Conservation (phyloP, 2,329 filamentous ascomycete species). For the Fusarium odoratissimum region DNA sequence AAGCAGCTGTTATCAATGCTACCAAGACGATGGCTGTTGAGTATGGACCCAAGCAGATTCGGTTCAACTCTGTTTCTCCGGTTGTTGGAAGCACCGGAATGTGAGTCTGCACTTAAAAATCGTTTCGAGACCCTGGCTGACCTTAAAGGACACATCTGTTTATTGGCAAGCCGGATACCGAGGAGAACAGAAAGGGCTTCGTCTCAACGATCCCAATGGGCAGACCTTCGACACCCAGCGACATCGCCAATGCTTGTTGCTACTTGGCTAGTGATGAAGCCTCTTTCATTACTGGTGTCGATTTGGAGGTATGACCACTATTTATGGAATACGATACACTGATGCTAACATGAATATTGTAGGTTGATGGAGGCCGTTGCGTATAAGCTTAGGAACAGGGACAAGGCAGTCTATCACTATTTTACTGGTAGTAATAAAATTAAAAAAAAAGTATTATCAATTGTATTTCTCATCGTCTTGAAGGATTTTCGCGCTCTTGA, state of each 20-base stretch:
- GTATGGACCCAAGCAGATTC: slow-evolving; percentile 77
- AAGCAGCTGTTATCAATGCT: slow-evolving; percentile 73
- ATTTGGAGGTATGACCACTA: slow-evolving; percentile 61
- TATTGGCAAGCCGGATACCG: slow-evolving; percentile 71
- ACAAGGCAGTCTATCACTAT: not conserved
- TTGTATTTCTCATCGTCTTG: rapidly evolving
- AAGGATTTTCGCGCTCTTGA: rapidly evolving
- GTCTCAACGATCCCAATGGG: slow-evolving; percentile 65
- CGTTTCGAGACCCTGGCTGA: too few relatives aligned
- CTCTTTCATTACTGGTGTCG: slow-evolving; percentile 76
- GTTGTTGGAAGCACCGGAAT: slow-evolving; percentile 62
- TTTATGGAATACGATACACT: rapidly evolving
- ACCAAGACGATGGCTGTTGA: slow-evolving; percentile 74
- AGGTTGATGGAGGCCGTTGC: slow-evolving; percentile 23
- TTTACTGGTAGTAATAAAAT: rapidly evolving
- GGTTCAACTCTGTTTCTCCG: slow-evolving; percentile 80
- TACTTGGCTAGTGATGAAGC: slow-evolving; percentile 80
- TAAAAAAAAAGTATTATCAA: rapidly evolving
- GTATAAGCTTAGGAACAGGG: not conserved
- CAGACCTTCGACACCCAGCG: slow-evolving; percentile 53
- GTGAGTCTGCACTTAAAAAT: not conserved
- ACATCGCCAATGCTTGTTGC: slow-evolving; percentile 77
- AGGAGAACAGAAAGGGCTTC: slow-evolving; percentile 68
- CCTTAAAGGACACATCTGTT: slow-evolving; percentile 51
- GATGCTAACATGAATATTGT: not conserved